Evolutionary conservation across 2,329 filamentous ascomycete species (phyloP), one percentile per base, ranked within the genome.

Genomic region (Hirsutella thompsonii): DNA sequence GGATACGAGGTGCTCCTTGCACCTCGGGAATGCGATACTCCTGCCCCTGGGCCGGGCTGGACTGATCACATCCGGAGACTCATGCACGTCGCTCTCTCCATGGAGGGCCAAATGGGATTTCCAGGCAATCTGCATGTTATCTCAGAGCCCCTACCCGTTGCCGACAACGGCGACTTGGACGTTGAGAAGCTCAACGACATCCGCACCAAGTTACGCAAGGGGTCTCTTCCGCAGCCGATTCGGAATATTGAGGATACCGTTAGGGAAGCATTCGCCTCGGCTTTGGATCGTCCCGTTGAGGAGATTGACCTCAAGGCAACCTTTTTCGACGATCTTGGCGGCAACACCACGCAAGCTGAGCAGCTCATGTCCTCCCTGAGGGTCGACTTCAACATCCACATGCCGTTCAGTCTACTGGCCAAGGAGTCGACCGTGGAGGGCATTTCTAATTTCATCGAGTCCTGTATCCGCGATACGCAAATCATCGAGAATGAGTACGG

Each of bases 351-450:
- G 40, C 60, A 58, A 18, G 69, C 69, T 14, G 69, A 44, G 21
- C 34, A 35, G 29, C 36, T 41, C 14, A 35, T 35, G 29, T n/a
- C 39, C 4, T 32, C 21, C 9, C 58, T 76, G 3, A 63, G 72
- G 16, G 60, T 60, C 20, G 61, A 70, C 38, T 72, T 74, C 44
- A 56, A 61, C 23, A 56, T 71, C 1, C 61, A 65, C 16, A 54
- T 76, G 1, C 65, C 70, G 1, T 69, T 73, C 42, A 66, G 68
- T 40, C 52, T 68, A 9, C 58, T 76, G 5, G 74, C 75, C 54
- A 65, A 63, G 36, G 56, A 66, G 34, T 63, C 67, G 20, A 65
- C 63, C 4, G 62, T 73, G 1, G 53, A 51, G 1, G 59, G 55
- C 2, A 55, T 74, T 28, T 56, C 58, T 37, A 43, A 47, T 2